Conservation (phyloP, 1,139 yeast species). For the Kazachstania sp. region DNA sequence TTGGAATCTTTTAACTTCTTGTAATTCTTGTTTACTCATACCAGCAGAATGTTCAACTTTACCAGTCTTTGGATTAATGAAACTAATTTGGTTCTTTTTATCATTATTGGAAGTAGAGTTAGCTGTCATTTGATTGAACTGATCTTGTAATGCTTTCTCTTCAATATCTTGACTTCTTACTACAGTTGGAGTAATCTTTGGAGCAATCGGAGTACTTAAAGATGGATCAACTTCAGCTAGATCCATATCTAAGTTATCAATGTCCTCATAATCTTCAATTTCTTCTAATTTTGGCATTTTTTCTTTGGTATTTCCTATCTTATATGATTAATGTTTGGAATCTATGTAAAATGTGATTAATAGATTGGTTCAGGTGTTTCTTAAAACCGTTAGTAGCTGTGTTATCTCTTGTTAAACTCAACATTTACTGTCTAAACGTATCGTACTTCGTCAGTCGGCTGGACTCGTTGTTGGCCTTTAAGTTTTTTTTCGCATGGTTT, state of each 20-base stretch:
- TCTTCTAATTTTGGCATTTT: conserved; percentile 74
- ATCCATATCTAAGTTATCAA: conserved; percentile 89
- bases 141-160: conserved; percentile 22
- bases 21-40: conserved; percentile 32
- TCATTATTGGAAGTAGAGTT: conserved; percentile 9
- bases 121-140: conserved; percentile 21
- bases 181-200: conserved; percentile 50
- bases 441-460: too few species aligned
- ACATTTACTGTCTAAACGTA: too few species aligned
- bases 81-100: conserved; percentile 15
- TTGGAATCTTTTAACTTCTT: conserved; percentile 59
- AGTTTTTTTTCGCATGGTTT: too few species aligned
- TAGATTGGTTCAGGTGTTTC: too few species aligned
- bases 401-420: too few species aligned
- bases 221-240: conserved; percentile 82
- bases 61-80: conserved; percentile 24
- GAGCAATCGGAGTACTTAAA: conserved; percentile 61
- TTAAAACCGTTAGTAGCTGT: too few species aligned
- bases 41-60: conserved; percentile 20
- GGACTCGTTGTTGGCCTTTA: too few species aligned
- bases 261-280: conserved; percentile 70
- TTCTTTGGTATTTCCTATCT: background rate
- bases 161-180: conserved; percentile 55
- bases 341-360: too few species aligned
- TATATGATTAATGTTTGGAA: too few species aligned